A percentile compares a stretch with the other conserved stretches of the same genome.
phyloP scores from a whole-genome alignment of 176 grass and related monocot genomes.

The Raddia distichophylla region DNA sequence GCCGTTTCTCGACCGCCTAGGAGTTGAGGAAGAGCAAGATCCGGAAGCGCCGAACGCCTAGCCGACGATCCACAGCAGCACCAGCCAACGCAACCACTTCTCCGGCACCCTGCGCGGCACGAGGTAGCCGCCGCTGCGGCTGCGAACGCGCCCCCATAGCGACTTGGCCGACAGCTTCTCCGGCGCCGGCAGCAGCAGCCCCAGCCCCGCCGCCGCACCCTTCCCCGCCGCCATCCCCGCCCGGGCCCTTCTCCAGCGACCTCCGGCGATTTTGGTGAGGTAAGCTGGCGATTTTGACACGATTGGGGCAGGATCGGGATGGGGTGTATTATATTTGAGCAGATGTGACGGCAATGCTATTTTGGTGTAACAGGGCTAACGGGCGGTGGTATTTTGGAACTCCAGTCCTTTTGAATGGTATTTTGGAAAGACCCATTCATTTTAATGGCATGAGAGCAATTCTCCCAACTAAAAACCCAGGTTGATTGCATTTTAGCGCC shows the following conservation, averaged over 20 bases:
- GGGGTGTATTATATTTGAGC: too few species aligned
- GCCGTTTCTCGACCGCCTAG: constrained; percentile 55
- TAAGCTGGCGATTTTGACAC: too few species aligned
- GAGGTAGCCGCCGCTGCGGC: constrained; percentile 59
- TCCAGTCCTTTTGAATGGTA: too few species aligned
- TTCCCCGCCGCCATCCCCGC: constrained; percentile 45
- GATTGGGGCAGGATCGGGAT: too few species aligned
- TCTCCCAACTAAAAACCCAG: too few species aligned
- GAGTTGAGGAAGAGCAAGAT: constrained; percentile 46
- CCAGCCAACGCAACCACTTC: constrained; percentile 43
- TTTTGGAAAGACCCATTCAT: too few species aligned
- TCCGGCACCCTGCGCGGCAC: constrained; percentile 44
- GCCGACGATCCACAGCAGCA: constrained; percentile 51
- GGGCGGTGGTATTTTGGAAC: too few species aligned
- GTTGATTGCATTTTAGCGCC: too few species aligned
- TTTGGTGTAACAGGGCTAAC: too few species aligned
- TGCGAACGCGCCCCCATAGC: constrained; percentile 54
- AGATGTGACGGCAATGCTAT: too few species aligned
- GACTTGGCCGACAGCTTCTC: constrained; percentile 59
- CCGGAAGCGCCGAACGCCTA: constrained; percentile 21
- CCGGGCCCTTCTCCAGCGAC: background rate
- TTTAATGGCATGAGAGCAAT: too few species aligned
- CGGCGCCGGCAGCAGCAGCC: constrained; percentile 35
- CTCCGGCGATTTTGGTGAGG: too few species aligned
- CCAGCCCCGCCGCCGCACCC: constrained; percentile 14